Evolutionary conservation across 148 eudicot genomes (phyloP).

Genomic region (Mesembryanthemum crystallinum): DNA sequence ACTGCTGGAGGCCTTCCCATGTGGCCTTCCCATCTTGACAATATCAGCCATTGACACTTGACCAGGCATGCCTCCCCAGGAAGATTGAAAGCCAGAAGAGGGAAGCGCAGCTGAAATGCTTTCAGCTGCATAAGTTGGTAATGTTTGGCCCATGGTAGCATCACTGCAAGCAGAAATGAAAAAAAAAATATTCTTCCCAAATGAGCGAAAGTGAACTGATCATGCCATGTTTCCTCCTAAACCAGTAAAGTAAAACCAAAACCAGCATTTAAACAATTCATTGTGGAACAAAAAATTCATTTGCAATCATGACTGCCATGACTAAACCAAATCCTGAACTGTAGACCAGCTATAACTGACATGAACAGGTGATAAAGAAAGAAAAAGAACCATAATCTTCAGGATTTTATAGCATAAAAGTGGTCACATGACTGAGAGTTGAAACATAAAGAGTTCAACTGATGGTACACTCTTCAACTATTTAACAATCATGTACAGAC

Average conservation of each 20-base stretch:
- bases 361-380: neutral
- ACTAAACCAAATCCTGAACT: neutral
- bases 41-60: constrained; percentile 96
- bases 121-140: constrained; percentile 36
- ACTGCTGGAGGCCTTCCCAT: constrained; percentile 47
- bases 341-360: too few relatives aligned
- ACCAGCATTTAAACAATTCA: neutral
- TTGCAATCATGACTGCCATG: neutral
- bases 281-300: neutral
- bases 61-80: constrained; percentile 72
- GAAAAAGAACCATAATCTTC: neutral
- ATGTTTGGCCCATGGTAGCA: constrained; percentile 34
- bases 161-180: constrained; percentile 55
- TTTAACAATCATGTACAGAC: neutral
- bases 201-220: neutral
- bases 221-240: neutral
- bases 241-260: neutral
- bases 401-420: neutral
- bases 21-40: constrained; percentile 94
- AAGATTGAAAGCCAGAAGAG: constrained; percentile 61
- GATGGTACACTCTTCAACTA: neutral
- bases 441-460: neutral
- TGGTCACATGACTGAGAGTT: neutral
- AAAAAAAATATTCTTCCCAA: constrained; percentile 3
- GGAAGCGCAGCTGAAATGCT: constrained; percentile 42